phyloP scores from a whole-genome alignment of 2,329 filamentous ascomycete genomes.

The Neofusicoccum sp. region DNA sequence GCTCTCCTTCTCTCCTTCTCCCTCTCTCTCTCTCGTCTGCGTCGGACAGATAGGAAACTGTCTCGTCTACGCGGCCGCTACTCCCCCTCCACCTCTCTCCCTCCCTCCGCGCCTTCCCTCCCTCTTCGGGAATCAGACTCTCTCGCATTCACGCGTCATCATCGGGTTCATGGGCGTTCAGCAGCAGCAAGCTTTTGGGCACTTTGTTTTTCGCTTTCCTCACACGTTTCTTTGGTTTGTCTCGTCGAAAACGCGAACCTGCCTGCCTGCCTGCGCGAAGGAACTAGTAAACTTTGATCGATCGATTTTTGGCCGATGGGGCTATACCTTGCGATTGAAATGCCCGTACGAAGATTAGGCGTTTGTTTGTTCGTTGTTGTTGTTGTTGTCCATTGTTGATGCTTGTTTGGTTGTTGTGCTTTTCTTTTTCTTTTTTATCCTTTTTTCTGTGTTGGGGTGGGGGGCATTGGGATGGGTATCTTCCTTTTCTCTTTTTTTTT shows the following conservation, averaged over 20 bases:
- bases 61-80: background rate
- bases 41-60: background rate
- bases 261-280: too few species aligned
- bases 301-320: too few species aligned
- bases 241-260: background rate
- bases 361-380: too few species aligned
- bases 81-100: background rate
- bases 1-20: background rate
- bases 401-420: too few species aligned
- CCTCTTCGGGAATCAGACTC: too few species aligned
- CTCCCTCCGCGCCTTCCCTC: background rate
- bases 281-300: too few species aligned
- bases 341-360: too few species aligned
- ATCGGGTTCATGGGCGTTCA: background rate
- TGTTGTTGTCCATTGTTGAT: too few species aligned
- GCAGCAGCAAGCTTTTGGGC: conserved; percentile 5
- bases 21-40: background rate
- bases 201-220: background rate
- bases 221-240: background rate
- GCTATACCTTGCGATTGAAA: too few species aligned
- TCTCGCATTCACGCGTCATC: background rate
- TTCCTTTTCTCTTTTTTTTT: background rate
- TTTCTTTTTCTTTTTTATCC: too few species aligned
- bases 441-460: too few species aligned
- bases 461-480: background rate